Evolutionary conservation across 2,329 filamentous ascomycete genomes (phyloP), one percentile per base, ranked within the genome.

Genomic region (Metarhizium guizhouense): DNA sequence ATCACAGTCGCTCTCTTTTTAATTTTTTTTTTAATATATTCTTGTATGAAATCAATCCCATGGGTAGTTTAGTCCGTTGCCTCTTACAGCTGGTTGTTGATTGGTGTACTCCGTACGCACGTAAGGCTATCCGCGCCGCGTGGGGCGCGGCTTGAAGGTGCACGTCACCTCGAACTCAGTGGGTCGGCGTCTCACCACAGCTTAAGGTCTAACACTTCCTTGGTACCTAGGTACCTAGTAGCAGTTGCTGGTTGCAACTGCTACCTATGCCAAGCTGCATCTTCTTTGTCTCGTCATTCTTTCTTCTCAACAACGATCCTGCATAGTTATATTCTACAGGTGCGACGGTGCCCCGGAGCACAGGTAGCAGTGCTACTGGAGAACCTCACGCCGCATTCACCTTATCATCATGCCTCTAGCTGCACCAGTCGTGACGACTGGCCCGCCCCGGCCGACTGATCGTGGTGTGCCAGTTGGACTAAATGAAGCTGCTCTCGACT

Each of bases 401-500:
- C 11, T 16, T 40, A 50, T 50, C 55, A 60, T 57, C 55, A 65
- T 65, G 57, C 57, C 60, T 47, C 59, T 59, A 40, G 57, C 60
- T 20, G 54, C 47, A 57, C 50, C 53, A 16, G 50, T 51, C 29
- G 45, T 49, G 34, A 32, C 56, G 45, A 34, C 49, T 34, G 48
- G 52, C 40, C 51, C 56, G 36, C 54, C 47, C 14, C 60, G 61
- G 56, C 57, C 63, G 14, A 55, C 59, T 40, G 63, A 62, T 59
- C 73, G 76, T 40, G 72, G 75, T 36, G 77, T 83, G 56, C 90
- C 94, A 48, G 92, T 97, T 40, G 85, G 86, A 58, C 81, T 97
- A 63, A 94, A 93, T 74, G 94, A 99, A 80, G 94, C 94, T 52
- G 88, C 91, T 20, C 87, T 97, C 74, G 94, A 99, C 73, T 96